These are phyloP conservation scores for Aspergillus persii DNA, from an alignment of 2,329 filamentous ascomycete genomes.

Conservation along the genomic window DNA sequence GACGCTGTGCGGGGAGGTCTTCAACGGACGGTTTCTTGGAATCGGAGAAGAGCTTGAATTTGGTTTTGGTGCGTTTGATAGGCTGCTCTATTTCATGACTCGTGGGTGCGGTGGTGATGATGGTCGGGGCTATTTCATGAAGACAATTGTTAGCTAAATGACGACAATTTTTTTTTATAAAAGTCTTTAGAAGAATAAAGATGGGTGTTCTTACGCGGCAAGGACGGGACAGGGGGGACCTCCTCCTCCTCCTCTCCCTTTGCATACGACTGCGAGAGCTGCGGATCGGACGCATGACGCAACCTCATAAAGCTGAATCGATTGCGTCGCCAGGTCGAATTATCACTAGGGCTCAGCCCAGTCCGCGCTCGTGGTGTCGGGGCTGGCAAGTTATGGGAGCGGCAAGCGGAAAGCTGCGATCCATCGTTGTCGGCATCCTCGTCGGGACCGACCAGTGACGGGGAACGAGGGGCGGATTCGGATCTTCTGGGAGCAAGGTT, in stretches of 20 bases:
- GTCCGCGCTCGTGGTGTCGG: slow-evolving; percentile 17
- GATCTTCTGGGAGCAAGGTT: slow-evolving; percentile 32
- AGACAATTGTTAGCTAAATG: slow-evolving; percentile 15
- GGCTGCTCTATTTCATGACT: slow-evolving; percentile 54
- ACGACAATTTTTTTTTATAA: too few species aligned
- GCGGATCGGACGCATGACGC: slow-evolving; percentile 89
- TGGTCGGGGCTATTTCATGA: slow-evolving; percentile 55
- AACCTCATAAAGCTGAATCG: slow-evolving; percentile 73
- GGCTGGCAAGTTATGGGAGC: slow-evolving; percentile 14
- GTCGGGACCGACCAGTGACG: slow-evolving; percentile 17
- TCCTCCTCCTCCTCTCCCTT: slow-evolving; percentile 56
- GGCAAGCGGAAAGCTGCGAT: slow-evolving; percentile 14
- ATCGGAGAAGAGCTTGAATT: slow-evolving; percentile 40
- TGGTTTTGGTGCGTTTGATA: slow-evolving; percentile 38
- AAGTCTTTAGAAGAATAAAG: too few species aligned
- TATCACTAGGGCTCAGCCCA: slow-evolving; percentile 17
- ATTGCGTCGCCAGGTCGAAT: slow-evolving; percentile 36
- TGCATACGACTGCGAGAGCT: slow-evolving; percentile 73
- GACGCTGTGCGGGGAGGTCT: slow-evolving; percentile 21
- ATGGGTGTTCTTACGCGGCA: slow-evolving; percentile 34
- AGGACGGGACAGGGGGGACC: slow-evolving; percentile 38
- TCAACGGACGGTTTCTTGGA: slow-evolving; percentile 35
- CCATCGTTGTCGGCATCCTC: slow-evolving; percentile 12
- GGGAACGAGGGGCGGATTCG: slow-evolving; percentile 34
- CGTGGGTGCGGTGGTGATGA: slow-evolving; percentile 90